phyloP scores from a whole-genome alignment of 2,329 filamentous ascomycete genomes.

The Neurospora sp. region DNA sequence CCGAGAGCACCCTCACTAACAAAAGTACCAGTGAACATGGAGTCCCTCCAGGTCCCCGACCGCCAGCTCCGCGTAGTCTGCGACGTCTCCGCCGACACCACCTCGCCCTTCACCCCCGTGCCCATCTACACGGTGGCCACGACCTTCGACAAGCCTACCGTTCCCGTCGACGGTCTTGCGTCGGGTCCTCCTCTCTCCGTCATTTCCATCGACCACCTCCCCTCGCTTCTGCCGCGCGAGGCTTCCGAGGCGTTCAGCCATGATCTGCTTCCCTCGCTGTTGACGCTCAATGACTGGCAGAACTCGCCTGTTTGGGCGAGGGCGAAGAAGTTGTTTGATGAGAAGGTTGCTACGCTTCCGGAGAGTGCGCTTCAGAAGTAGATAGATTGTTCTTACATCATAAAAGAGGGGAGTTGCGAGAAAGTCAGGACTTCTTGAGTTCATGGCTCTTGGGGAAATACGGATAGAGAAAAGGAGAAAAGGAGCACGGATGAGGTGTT shows the following conservation, averaged over 20 bases:
- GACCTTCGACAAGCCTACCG: constrained; percentile 81
- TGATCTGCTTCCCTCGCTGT: constrained; percentile 65
- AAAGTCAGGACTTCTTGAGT: no score
- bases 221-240: constrained; percentile 74
- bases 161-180: constrained; percentile 53
- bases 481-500: not conserved
- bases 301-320: constrained; percentile 71
- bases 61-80: constrained; percentile 72
- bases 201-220: constrained; percentile 82
- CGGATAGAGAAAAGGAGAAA: not conserved
- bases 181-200: constrained; percentile 55
- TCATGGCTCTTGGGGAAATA: not conserved
- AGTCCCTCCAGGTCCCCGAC: constrained; percentile 54
- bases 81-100: constrained; percentile 54
- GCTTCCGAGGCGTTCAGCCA: constrained; percentile 70
- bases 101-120: constrained; percentile 18
- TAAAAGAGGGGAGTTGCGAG: no score
- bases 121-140: constrained; percentile 39
- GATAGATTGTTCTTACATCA: no score
- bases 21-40: constrained; percentile 44
- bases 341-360: constrained; percentile 52
- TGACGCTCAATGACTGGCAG: constrained; percentile 66
- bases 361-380: constrained; percentile 11
- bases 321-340: constrained; percentile 73
- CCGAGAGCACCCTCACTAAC: not conserved